A percentile compares a stretch with the other conserved stretches of the same genome.
phyloP scores from a whole-genome alignment of 495 filamentous ascomycete genomes.

The Penicillium nucicola region DNA sequence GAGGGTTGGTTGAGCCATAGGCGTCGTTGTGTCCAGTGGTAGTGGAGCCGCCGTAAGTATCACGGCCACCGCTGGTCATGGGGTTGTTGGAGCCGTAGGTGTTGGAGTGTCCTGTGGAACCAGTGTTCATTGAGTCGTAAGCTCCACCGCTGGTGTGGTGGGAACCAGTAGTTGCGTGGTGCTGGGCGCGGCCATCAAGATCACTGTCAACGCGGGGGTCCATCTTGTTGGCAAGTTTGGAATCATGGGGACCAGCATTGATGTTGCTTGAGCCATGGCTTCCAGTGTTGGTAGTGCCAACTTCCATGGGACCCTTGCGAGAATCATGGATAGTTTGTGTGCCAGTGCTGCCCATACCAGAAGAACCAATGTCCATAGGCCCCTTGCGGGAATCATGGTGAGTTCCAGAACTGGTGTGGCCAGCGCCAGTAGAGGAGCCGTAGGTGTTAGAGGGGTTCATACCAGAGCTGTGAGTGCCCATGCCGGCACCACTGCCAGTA shows the following conservation, averaged over 20 bases:
- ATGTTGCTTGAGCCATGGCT: conserved; percentile 9
- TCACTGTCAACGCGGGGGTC: conserved; percentile 46
- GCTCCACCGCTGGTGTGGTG: neutral
- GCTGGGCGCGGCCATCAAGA: conserved; percentile 2
- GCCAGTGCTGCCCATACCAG: too few species aligned
- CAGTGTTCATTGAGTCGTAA: neutral
- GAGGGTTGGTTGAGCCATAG: neutral
- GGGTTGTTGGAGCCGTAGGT: neutral
- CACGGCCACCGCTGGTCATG: neutral
- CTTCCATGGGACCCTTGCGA: neutral
- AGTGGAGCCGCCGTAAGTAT: too few species aligned
- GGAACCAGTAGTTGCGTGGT: neutral
- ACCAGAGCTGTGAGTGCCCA: neutral
- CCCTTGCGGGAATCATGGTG: neutral
- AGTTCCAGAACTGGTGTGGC: conserved; percentile 14
- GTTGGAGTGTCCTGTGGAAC: neutral
- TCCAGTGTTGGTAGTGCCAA: conserved; percentile 9
- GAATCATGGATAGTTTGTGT: neutral
- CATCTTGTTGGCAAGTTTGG: conserved; percentile 31
- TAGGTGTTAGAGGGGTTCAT: conserved; percentile 1
- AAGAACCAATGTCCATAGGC: neutral
- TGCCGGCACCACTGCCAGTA: conserved; percentile 9
- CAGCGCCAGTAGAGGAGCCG: neutral
- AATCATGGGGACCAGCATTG: conserved; percentile 11
- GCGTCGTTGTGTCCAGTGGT: neutral